phyloP scores from a whole-genome alignment of 2,329 filamentous ascomycete genomes.

The Aspergillus fumigatus region DNA sequence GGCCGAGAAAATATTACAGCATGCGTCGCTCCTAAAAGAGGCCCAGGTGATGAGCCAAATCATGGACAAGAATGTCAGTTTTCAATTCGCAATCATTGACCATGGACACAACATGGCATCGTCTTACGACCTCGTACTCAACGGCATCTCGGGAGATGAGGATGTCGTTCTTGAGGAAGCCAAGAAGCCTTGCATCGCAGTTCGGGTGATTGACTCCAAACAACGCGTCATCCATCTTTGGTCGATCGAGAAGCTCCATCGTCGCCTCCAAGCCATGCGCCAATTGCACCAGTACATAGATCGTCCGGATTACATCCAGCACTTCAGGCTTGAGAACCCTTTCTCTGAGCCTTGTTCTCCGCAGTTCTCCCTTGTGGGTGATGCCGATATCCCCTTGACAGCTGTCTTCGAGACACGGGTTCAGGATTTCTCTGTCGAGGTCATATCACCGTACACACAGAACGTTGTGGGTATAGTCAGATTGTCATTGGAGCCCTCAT shows the following conservation, averaged over 20 bases:
- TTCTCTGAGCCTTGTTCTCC: constrained; percentile 90
- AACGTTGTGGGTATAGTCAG: constrained; percentile 88
- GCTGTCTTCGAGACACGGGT: constrained; percentile 93
- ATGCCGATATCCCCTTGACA: constrained; percentile 84
- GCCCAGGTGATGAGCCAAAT: constrained; percentile 97
- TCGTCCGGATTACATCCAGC: constrained; percentile 88
- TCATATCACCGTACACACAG: constrained; percentile 86
- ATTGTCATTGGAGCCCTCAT: constrained; percentile 87
- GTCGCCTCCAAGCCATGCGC: constrained; percentile 84
- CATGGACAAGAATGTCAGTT: constrained; percentile 85
- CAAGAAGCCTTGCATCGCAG: constrained; percentile 82
- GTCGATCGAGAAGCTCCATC: constrained; percentile 88
- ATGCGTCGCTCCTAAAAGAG: constrained; percentile 84
- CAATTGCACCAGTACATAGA: constrained; percentile 97
- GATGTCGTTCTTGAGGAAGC: constrained; percentile 76
- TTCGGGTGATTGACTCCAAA: constrained; percentile 87
- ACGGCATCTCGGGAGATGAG: constrained; percentile 81
- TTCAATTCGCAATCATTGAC: constrained; percentile 92
- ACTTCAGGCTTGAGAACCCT: constrained; percentile 87
- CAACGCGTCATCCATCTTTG: constrained; percentile 82
- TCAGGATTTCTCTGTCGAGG: constrained; percentile 87
- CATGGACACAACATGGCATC: constrained; percentile 83
- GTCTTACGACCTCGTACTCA: constrained; percentile 93
- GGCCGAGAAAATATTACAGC: constrained; percentile 85
- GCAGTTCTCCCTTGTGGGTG: constrained; percentile 85